phyloP scores from a whole-genome alignment of 768 basidiomycete genomes.

The Multifurca ochricompacta region DNA sequence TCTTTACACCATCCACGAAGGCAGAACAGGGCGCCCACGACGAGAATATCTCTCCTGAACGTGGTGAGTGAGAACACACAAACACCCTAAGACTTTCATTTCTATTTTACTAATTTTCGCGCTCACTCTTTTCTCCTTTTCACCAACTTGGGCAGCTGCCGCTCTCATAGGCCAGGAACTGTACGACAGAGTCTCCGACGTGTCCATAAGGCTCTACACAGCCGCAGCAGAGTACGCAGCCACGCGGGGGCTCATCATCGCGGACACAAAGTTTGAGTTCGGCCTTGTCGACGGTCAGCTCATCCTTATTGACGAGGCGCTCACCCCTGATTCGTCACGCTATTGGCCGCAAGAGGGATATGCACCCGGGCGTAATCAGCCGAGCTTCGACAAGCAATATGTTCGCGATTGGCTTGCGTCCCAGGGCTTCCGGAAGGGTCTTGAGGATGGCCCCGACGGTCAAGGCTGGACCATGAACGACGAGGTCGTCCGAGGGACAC shows the following conservation, averaged over 20 bases:
- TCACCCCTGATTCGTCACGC: conserved; percentile 94
- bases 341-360: conserved; percentile 87
- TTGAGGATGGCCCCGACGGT: conserved; percentile 63
- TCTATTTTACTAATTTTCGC: background rate
- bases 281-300: conserved; percentile 63
- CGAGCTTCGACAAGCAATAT: conserved; percentile 97
- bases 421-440: conserved; percentile 65
- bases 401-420: conserved; percentile 82
- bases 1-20: conserved; percentile 97
- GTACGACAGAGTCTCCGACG: conserved; percentile 49
- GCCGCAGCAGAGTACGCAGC: conserved; percentile 69
- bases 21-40: conserved; percentile 92
- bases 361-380: conserved; percentile 63
- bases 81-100: background rate
- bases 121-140: too few species aligned
- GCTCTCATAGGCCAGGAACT: conserved; percentile 59
- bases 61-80: conserved; percentile 62
- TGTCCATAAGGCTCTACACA: conserved; percentile 59
- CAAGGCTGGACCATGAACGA: conserved; percentile 74
- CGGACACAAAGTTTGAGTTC: conserved; percentile 99
- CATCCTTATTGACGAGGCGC: conserved; percentile 91
- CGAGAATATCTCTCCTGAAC: conserved; percentile 96
- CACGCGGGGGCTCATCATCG: conserved; percentile 80
- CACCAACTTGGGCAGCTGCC: too few species aligned
- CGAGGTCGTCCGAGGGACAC: conserved; percentile 69